Base-by-base conservation (phyloP, 768 basidiomycete genomes). In the Lactarius tabidus region DNA sequence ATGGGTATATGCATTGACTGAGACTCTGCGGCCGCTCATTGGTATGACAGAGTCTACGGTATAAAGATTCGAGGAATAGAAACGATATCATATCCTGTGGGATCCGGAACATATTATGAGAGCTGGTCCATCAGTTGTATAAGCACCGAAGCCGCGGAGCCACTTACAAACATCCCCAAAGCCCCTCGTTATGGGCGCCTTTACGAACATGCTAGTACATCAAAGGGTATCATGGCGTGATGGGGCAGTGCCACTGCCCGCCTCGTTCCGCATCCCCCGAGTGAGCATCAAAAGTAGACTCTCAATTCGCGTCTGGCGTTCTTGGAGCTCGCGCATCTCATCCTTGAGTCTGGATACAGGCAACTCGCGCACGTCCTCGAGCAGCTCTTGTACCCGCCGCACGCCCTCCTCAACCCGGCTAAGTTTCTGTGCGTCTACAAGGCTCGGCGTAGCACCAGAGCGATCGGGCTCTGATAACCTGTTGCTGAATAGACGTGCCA, bases 311-410 rank as follows among this genome's bases (percentile, higher is more conserved):
- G 85, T 85, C 76, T 92, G 90, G 54, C 88, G 86, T 63, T 90
- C 75, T 73, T 90, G 89, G 33, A 93, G 74, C 72, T 93, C 91
- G 72, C 86, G 90, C 84, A 94, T 88, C 74, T 93, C 90, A 2
- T 88, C 87, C 74, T 84, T 88, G 41, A 94, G 76, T 67, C 76
- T 81, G 39, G 82, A 80, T 23, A 91, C 82, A 8, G 91, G 90
- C 67, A 90, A 68, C 51, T 82, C 80, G 35, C 80, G 80, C 53
- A 89, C 80, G 57, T 85, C 84, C 54, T 90, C 87, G 64, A 91
- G 71, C 63, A 90, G 71, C 28, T 76, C 74, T 73, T 92, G 89
- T 45, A 92, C 73, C 63, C 80, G 79, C 68, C 77, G 83, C 57
- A 86, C 64, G 35, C 78, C 81, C 7, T 77, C 77, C 64, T 83